phyloP scores from a whole-genome alignment of 2,329 filamentous ascomycete species.

The Neofusicoccum laricinum region DNA sequence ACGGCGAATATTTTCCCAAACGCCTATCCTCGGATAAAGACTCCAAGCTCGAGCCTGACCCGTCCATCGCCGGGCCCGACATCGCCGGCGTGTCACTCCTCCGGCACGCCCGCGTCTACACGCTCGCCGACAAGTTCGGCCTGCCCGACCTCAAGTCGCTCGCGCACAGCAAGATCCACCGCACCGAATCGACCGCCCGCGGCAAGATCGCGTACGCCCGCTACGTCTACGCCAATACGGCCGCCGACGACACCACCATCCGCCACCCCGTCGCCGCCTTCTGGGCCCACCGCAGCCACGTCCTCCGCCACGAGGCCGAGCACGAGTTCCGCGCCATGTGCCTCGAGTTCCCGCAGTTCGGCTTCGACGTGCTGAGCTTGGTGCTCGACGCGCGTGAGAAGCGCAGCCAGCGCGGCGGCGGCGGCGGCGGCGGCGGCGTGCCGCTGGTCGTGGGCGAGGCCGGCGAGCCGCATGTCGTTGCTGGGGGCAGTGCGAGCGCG shows the following conservation, averaged over 20 bases:
- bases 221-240: slow-evolving; percentile 81
- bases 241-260: slow-evolving; percentile 66
- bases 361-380: slow-evolving; percentile 82
- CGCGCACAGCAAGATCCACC: slow-evolving; percentile 86
- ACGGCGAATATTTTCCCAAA: slow-evolving; percentile 77
- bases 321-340: slow-evolving; percentile 81
- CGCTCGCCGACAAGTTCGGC: slow-evolving; percentile 75
- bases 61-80: slow-evolving; percentile 64
- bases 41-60: slow-evolving; percentile 67
- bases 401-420: slow-evolving; percentile 22
- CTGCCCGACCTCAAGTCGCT: slow-evolving; percentile 66
- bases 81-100: slow-evolving; percentile 79
- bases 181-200: slow-evolving; percentile 80
- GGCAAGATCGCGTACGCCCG: slow-evolving; percentile 90
- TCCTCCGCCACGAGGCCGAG: slow-evolving; percentile 80
- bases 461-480: slow-evolving; percentile 1
- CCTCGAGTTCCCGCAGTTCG: slow-evolving; percentile 86
- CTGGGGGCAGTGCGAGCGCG: neutral
- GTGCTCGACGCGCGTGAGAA: slow-evolving; percentile 52
- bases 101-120: slow-evolving; percentile 87
- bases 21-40: slow-evolving; percentile 59
- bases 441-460: slow-evolving; percentile 18
- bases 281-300: slow-evolving; percentile 79
- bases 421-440: neutral
- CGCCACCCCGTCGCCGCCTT: slow-evolving; percentile 83